phyloP scores from a whole-genome alignment of 768 basidiomycete species.

The Serpula lacrymans region DNA sequence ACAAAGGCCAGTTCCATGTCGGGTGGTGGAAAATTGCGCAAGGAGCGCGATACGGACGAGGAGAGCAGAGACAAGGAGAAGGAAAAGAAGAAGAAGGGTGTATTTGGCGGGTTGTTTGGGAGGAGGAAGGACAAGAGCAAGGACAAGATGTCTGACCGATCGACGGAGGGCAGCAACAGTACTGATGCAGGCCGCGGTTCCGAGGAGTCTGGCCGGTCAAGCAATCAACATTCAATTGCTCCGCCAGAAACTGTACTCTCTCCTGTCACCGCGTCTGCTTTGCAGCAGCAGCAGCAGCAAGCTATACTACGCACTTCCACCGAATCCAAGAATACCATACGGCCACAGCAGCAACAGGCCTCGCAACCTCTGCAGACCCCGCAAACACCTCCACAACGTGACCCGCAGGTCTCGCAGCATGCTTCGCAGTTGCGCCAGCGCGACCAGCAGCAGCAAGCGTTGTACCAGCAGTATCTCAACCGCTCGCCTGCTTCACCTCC shows the following conservation, averaged over 20 bases:
- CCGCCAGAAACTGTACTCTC: slow-evolving; percentile 36
- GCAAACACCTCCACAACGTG: slow-evolving; percentile 26
- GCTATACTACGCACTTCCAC: slow-evolving; percentile 12
- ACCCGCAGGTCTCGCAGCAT: slow-evolving; percentile 54
- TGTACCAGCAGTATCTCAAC: slow-evolving; percentile 88
- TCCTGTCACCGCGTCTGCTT: slow-evolving; percentile 49
- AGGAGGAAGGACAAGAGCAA: slow-evolving; percentile 76
- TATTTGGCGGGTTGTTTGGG: slow-evolving; percentile 75
- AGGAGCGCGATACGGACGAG: slow-evolving; percentile 42
- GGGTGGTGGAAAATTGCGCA: slow-evolving; percentile 37
- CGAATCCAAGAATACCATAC: slow-evolving; percentile 18
- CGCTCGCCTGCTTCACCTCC: slow-evolving; percentile 79
- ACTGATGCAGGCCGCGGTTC: slow-evolving; percentile 49
- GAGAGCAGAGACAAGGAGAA: slow-evolving; percentile 51
- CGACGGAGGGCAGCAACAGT: slow-evolving; percentile 52
- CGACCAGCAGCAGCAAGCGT: slow-evolving; percentile 83
- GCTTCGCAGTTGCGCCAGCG: slow-evolving; percentile 72
- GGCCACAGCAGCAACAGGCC: slow-evolving; percentile 19
- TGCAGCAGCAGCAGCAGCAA: slow-evolving; percentile 56
- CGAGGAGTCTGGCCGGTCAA: slow-evolving; percentile 62
- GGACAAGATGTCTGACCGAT: slow-evolving; percentile 49
- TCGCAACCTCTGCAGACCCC: slow-evolving; percentile 20
- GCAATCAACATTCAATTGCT: slow-evolving; percentile 34
- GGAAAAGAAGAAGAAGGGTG: slow-evolving; percentile 62
- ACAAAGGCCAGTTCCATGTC: slow-evolving; percentile 8